Evolutionary conservation across 2,329 filamentous ascomycete species (phyloP).

Genomic region (Cladophialophora carrionii): DNA sequence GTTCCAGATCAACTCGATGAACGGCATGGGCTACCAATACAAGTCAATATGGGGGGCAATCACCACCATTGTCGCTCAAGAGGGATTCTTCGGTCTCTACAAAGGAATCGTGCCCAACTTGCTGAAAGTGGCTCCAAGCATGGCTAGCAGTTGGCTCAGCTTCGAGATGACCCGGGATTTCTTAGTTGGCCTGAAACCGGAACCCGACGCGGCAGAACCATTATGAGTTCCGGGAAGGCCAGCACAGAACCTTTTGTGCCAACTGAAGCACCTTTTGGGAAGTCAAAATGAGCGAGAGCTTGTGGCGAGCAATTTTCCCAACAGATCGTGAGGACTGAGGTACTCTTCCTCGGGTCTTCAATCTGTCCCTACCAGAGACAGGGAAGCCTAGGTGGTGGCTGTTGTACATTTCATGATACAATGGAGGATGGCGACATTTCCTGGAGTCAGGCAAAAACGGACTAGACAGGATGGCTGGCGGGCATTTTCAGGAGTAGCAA

Average conservation of each 20-base stretch:
- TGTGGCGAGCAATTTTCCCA: background rate
- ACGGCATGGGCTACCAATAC: slow-evolving; percentile 95
- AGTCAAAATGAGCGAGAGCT: slow-evolving; percentile 1
- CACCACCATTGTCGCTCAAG: slow-evolving; percentile 76
- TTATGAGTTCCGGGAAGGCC: slow-evolving; percentile 22
- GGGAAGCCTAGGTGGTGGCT: slow-evolving; percentile 5
- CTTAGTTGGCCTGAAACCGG: slow-evolving; percentile 55
- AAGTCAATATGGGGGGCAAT: slow-evolving; percentile 83
- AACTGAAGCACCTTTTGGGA: background rate
- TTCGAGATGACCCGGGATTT: slow-evolving; percentile 94
- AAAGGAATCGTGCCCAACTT: slow-evolving; percentile 96
- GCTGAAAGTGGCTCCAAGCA: slow-evolving; percentile 95
- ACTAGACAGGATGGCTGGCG: slow-evolving; percentile 22
- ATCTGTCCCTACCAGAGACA: slow-evolving; percentile 8
- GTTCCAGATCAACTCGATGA: slow-evolving; percentile 99
- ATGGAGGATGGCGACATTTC: slow-evolving; percentile 22
- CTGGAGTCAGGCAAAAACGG: slow-evolving; percentile 18
- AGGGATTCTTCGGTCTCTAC: slow-evolving; percentile 84
- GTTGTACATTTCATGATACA: slow-evolving; percentile 25
- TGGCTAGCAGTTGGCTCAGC: slow-evolving; percentile 98
- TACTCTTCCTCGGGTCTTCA: background rate
- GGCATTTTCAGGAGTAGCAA: slow-evolving; percentile 25
- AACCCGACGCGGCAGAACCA: slow-evolving; percentile 31
- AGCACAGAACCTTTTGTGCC: background rate
- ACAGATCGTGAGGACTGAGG: too few species aligned